A percentile compares a stretch with the other conserved stretches of the same genome.
These are phyloP conservation scores for Biscogniauxia mediterranea DNA, from an alignment of 2,329 filamentous ascomycete genomes.

Conservation along the genomic window DNA sequence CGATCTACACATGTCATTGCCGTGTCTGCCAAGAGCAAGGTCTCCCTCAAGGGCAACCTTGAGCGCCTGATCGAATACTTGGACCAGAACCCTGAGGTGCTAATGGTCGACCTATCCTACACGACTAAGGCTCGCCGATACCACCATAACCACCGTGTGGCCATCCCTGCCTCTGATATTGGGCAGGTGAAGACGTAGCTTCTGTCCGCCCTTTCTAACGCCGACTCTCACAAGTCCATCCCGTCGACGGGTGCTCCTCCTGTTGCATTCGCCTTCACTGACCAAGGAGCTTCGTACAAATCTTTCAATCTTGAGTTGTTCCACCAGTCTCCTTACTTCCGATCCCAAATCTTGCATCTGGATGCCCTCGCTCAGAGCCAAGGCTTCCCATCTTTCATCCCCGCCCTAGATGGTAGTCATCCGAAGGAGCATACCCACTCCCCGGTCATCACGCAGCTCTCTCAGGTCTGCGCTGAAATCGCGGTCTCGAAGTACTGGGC, in stretches of 20 bases:
- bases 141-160: constrained; percentile 23
- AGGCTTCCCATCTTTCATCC: constrained; percentile 52
- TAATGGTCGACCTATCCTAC: constrained; percentile 49
- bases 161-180: constrained; percentile 1
- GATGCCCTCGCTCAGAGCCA: constrained; percentile 45
- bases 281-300: constrained; percentile 32
- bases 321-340: constrained; percentile 19
- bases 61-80: constrained; percentile 42
- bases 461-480: constrained; percentile 48
- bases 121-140: constrained; percentile 50
- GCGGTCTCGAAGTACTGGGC: constrained; percentile 51
- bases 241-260: not conserved
- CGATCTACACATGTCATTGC: constrained; percentile 43
- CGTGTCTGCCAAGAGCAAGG: constrained; percentile 44
- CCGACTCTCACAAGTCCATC: constrained; percentile 6
- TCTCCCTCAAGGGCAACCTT: constrained; percentile 38
- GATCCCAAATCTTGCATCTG: constrained; percentile 49
- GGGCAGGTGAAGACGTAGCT: constrained; percentile 6
- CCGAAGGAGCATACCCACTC: constrained; percentile 37
- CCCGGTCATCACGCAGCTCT: constrained; percentile 47
- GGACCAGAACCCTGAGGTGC: constrained; percentile 35
- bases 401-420: constrained; percentile 19
- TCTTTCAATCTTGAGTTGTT: constrained; percentile 43
- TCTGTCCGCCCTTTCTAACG: not conserved
- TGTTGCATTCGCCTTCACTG: constrained; percentile 21